These are phyloP conservation scores for Microcyclospora tardicrescens DNA, from an alignment of 2,329 filamentous ascomycete genomes.

Conservation along the genomic window DNA sequence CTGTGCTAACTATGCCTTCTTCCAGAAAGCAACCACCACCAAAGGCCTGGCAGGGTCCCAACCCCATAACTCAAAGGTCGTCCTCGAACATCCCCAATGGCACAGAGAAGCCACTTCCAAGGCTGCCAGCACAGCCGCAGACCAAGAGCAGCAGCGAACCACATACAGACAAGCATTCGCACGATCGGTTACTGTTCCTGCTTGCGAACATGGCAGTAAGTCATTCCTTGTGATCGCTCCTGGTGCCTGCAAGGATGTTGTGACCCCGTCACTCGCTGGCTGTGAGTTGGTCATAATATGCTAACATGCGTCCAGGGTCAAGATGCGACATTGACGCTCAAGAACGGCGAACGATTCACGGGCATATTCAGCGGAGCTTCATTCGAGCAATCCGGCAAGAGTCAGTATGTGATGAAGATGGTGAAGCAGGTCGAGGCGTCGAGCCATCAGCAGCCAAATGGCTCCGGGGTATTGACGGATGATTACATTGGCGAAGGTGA, in stretches of 20 bases:
- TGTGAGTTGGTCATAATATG: neutral
- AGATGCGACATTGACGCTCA: slow-evolving; percentile 42
- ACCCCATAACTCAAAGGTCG: slow-evolving; percentile 47
- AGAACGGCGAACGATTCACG: slow-evolving; percentile 47
- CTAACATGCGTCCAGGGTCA: slow-evolving; percentile 35
- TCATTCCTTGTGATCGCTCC: slow-evolving; percentile 33
- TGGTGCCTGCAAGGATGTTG: neutral
- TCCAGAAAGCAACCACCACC: slow-evolving; percentile 40
- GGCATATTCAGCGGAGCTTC: slow-evolving; percentile 48
- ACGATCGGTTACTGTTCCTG: slow-evolving; percentile 47
- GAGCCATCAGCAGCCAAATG: slow-evolving; percentile 33
- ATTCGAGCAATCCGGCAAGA: slow-evolving; percentile 36
- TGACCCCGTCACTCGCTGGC: neutral
- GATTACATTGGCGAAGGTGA: slow-evolving; percentile 36
- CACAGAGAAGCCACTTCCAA: slow-evolving; percentile 24
- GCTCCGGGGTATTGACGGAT: slow-evolving; percentile 26
- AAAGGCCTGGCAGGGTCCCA: slow-evolving; percentile 50
- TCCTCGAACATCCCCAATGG: slow-evolving; percentile 42
- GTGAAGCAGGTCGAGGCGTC: slow-evolving; percentile 38
- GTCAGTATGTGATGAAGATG: slow-evolving; percentile 52
- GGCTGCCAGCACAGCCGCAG: slow-evolving; percentile 10
- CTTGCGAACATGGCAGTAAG: slow-evolving; percentile 47
- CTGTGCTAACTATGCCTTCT: slow-evolving; percentile 3
- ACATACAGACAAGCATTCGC: slow-evolving; percentile 43
- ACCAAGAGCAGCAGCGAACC: slow-evolving; percentile 31